Evolutionary conservation across 78 protist genomes (phyloP).

Genomic region (Chrysochromulina parva): DNA sequence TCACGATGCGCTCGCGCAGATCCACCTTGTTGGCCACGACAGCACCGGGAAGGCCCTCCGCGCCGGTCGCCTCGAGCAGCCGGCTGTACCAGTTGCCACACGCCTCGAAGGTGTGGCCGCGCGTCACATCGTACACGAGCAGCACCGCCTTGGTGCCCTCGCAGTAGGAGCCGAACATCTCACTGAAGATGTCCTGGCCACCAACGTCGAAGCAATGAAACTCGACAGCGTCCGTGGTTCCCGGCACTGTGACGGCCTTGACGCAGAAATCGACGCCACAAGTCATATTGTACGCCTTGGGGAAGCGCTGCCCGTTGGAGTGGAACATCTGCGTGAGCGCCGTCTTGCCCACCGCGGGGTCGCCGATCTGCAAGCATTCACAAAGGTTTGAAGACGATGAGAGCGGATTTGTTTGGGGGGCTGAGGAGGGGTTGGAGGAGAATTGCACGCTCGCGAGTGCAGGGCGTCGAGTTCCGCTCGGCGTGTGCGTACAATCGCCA

Average conservation of each 20-base stretch:
- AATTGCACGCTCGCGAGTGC: too few relatives aligned
- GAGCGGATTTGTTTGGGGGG: too few relatives aligned
- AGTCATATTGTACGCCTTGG: conserved; percentile 51
- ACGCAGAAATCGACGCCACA: conserved; percentile 17
- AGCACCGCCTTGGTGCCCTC: neutral
- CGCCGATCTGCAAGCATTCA: conserved; percentile 20
- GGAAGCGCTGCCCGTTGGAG: conserved; percentile 32
- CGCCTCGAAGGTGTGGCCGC: neutral
- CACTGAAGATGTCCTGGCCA: conserved; percentile 19
- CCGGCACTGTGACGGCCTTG: conserved; percentile 1
- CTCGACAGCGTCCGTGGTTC: neutral
- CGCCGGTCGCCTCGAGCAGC: neutral
- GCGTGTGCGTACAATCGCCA: too few relatives aligned
- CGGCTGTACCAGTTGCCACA: neutral
- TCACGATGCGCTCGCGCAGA: conserved; percentile 17
- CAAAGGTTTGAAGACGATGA: neutral
- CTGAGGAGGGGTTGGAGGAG: too few relatives aligned
- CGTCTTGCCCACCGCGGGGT: conserved; percentile 42
- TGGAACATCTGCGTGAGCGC: conserved; percentile 41
- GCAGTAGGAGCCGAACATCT: neutral
- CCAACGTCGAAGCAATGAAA: neutral
- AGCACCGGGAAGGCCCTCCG: neutral
- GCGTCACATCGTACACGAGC: conserved; percentile 36
- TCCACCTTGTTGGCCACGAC: conserved; percentile 43
- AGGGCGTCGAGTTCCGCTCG: too few relatives aligned